A percentile compares a stretch with the other conserved stretches of the same genome.
phyloP scores from a whole-genome alignment of 192 early-diverging fungal species.

The Coemansia sp. region DNA sequence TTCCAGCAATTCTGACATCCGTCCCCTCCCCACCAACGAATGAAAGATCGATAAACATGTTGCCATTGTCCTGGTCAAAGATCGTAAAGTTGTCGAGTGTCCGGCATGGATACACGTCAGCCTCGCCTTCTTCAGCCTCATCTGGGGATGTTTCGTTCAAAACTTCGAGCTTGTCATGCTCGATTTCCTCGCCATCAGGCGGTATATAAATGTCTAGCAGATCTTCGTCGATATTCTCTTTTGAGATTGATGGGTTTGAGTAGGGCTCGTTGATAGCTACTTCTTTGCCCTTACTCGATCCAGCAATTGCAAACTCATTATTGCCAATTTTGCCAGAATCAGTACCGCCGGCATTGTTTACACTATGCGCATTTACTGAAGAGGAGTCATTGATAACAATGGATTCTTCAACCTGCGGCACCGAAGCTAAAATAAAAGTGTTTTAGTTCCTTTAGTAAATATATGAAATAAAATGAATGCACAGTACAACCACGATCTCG shows the following conservation, averaged over 20 bases:
- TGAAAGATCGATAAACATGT: slow-evolving; percentile 44
- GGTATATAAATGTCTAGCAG: slow-evolving; percentile 19
- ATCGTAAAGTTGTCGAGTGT: slow-evolving; percentile 59
- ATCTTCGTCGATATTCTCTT: not conserved
- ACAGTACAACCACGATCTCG: too few species aligned
- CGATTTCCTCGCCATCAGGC: slow-evolving; percentile 30
- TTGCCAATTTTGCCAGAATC: not conserved
- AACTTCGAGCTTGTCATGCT: slow-evolving; percentile 49
- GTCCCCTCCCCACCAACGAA: slow-evolving; percentile 49
- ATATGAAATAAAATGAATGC: too few species aligned
- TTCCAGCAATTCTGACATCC: slow-evolving; percentile 55
- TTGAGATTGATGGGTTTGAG: not conserved
- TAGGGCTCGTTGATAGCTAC: not conserved
- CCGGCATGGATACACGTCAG: slow-evolving; percentile 53
- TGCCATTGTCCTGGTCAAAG: slow-evolving; percentile 44
- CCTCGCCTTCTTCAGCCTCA: slow-evolving; percentile 17
- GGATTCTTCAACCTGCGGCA: not conserved
- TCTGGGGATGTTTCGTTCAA: slow-evolving; percentile 42
- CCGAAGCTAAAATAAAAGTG: not conserved
- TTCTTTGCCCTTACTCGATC: not conserved
- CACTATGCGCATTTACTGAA: not conserved
- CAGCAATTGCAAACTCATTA: not conserved
- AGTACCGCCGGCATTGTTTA: not conserved
- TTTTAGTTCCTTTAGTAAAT: not conserved
- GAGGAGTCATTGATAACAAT: not conserved